A percentile compares a stretch with the other conserved stretches of the same genome.
Evolutionary conservation across 208 protist genomes (phyloP).

Genomic region (Borovskyia barvae): DNA sequence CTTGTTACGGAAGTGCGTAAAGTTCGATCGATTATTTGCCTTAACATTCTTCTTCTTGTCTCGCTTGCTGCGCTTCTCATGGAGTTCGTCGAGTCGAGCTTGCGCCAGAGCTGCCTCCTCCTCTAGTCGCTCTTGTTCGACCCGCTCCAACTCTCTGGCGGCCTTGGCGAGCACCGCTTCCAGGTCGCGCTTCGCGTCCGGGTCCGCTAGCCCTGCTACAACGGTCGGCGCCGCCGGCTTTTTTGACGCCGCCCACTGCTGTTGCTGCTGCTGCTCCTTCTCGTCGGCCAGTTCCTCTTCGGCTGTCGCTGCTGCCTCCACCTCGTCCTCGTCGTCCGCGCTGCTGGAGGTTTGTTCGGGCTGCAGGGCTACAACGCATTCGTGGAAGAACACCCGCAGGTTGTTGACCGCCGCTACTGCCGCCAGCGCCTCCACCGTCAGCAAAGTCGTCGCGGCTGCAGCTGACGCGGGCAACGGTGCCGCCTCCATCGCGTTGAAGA

Average conservation of each 20-base stretch:
- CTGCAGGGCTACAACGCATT: slow-evolving; percentile 9
- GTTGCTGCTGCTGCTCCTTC: slow-evolving; percentile 7
- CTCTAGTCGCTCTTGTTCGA: slow-evolving; percentile 31
- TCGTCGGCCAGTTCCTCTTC: neutral
- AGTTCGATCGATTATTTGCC: slow-evolving; percentile 86
- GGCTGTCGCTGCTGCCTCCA: neutral
- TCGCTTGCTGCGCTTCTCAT: slow-evolving; percentile 28
- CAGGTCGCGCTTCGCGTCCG: slow-evolving; percentile 39
- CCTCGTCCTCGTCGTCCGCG: neutral
- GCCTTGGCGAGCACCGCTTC: slow-evolving; percentile 47
- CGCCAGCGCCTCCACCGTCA: slow-evolving; percentile 16
- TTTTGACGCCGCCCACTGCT: neutral
- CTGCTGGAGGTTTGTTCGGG: neutral
- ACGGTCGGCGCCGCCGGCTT: slow-evolving; percentile 16
- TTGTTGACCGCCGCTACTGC: slow-evolving; percentile 39
- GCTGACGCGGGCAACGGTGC: neutral
- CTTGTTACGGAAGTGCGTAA: slow-evolving; percentile 87
- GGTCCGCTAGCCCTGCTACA: slow-evolving; percentile 1
- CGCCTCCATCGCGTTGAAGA: slow-evolving; percentile 35
- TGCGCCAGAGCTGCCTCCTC: slow-evolving; percentile 21
- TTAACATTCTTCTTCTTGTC: slow-evolving; percentile 87
- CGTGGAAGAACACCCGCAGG: slow-evolving; percentile 40
- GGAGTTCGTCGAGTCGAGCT: slow-evolving; percentile 24
- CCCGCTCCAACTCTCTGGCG: slow-evolving; percentile 27
- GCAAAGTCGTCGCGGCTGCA: neutral